Base-by-base conservation (phyloP, 2,329 filamentous ascomycete species). In the Balansia obtecta region DNA sequence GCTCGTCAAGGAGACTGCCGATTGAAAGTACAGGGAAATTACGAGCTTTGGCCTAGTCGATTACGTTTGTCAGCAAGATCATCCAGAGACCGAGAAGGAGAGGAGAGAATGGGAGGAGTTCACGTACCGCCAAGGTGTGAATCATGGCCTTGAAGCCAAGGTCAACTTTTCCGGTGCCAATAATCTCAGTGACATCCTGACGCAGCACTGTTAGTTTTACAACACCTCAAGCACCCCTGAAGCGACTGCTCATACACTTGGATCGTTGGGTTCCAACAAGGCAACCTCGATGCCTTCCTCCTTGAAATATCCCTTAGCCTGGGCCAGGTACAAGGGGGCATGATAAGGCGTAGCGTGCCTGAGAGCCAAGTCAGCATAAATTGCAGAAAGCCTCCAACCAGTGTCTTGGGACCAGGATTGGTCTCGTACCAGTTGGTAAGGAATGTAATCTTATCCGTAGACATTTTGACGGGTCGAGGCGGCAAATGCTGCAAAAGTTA, bases 101-200 rank as follows among this genome's bases (percentile, higher is more conserved):
- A 38, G 37, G 20, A 34, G 15, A 11, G 18, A 39, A 39, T 2
- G 7, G 8, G 2, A 13, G 8, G 2, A 5, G 10, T 33, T 22
- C 2, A 47, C 72, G 54, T 67, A 83, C 80, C 50, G 84, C 85
- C 53, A 89, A 76, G 9, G 85, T 88, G 62, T 89, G 85, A 57
- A 89, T 89, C 85, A 89, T 88, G 56, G 85, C 85, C 67, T 88
- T 89, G 76, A 86, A 88, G 43, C 85, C 85, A 61, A 88, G 77
- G 61, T 88, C 84, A 46, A 87, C 81, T 62, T 87, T 88, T 54
- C 80, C 82, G 50, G 76, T 82, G 52, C 85, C 85, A 56, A 89
- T 86, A 65, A 89, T 87, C 65, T 88, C 85, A 54, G 85, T 89
- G 55, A 89, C 85, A 72, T 89, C 85, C 76, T 82, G 16, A 0